These are phyloP conservation scores for Salvia sclarea DNA, from an alignment of 305 asterid species.

Conservation along the genomic window DNA sequence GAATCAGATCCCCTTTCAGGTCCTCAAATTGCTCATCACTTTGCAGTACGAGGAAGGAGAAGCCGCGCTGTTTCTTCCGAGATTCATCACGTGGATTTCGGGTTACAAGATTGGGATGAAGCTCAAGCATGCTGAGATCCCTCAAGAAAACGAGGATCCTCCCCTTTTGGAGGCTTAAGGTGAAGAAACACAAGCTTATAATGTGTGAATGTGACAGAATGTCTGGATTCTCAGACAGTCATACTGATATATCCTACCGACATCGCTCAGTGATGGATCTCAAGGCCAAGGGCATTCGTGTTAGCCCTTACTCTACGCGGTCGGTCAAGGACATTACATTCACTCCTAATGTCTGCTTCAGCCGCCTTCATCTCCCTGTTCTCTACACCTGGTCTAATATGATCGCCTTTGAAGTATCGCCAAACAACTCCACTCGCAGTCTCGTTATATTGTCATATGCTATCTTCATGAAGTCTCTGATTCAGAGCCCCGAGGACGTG, in stretches of 20 bases:
- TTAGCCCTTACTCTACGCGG: not conserved
- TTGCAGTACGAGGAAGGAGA: conserved; percentile 11
- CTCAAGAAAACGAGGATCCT: not conserved
- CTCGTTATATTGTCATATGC: conserved; percentile 4
- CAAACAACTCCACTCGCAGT: not conserved
- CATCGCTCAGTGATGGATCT: conserved; percentile 22
- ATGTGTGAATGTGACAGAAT: not conserved
- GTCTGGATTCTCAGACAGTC: not conserved
- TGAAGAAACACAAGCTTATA: not conserved
- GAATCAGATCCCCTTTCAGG: conserved; percentile 7
- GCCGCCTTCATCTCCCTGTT: not conserved
- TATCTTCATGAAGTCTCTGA: conserved; percentile 36
- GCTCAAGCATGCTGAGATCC: not conserved
- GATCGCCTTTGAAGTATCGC: conserved; percentile 29
- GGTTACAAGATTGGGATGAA: not conserved
- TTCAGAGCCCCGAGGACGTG: conserved; percentile 26
- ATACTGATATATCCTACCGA: not conserved
- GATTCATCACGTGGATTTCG: not conserved
- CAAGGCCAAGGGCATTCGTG: conserved; percentile 6
- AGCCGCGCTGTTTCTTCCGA: not conserved
- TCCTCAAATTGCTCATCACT: not conserved
- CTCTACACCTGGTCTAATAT: not conserved
- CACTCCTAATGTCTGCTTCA: not conserved
- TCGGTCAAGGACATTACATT: not conserved
- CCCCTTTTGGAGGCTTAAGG: not conserved